Conservation (phyloP, 805 yeast species). For the Hanseniaspora lachancei region DNA sequence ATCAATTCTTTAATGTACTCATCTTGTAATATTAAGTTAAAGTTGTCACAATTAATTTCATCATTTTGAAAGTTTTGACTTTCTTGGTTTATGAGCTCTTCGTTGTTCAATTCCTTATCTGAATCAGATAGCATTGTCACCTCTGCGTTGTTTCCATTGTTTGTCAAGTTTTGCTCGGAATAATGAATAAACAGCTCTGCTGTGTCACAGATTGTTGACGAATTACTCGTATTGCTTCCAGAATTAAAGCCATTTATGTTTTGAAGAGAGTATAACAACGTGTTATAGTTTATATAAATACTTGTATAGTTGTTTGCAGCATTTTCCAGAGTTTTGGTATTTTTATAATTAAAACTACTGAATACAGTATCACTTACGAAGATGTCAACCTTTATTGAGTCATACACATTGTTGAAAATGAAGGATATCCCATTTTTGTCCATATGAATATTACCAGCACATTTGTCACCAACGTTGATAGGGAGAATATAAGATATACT, state of each 20-base stretch:
- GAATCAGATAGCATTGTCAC: neutral
- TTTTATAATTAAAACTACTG: constrained; percentile 1
- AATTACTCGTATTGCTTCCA: neutral
- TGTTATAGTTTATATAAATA: constrained; percentile 8
- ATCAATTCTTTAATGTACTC: constrained; percentile 3
- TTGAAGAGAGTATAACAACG: constrained; percentile 7
- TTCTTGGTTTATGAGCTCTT: neutral
- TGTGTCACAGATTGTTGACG: neutral
- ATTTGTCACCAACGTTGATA: neutral
- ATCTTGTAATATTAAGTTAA: constrained; percentile 10
- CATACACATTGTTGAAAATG: constrained; percentile 7
- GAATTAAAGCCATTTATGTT: neutral
- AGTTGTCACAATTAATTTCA: neutral
- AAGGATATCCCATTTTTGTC: constrained; percentile 8
- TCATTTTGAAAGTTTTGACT: neutral
- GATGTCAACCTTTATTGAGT: constrained; percentile 9
- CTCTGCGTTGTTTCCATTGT: neutral
- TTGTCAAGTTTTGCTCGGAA: neutral
- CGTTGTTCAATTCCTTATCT: neutral
- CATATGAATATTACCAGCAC: constrained; percentile 10
- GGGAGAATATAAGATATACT: constrained; percentile 2
- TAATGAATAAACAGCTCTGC: constrained; percentile 10
- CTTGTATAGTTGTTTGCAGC: neutral
- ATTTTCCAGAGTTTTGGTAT: neutral
- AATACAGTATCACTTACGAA: constrained; percentile 8